phyloP scores from a whole-genome alignment of 2,329 filamentous ascomycete genomes.

The Aureobasidium melanogenum region DNA sequence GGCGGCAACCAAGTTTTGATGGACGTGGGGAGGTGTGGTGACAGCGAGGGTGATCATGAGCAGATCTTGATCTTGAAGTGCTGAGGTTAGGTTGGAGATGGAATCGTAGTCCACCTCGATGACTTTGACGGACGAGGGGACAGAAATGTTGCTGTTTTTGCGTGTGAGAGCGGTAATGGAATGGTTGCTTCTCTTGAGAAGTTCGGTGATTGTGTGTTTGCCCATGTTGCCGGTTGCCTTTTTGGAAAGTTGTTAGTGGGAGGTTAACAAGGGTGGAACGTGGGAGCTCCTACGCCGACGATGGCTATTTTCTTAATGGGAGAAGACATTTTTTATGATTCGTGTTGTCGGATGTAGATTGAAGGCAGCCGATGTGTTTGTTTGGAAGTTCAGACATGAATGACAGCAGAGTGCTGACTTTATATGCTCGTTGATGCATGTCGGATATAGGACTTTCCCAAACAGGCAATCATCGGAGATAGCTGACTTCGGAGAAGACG shows the following conservation, averaged over 20 bases:
- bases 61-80: slow-evolving; percentile 24
- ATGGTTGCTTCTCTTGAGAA: slow-evolving; percentile 25
- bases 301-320: slow-evolving; percentile 30
- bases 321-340: neutral
- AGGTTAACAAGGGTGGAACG: neutral
- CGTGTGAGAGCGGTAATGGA: slow-evolving; percentile 33
- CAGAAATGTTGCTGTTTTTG: slow-evolving; percentile 31
- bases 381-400: no score
- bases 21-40: slow-evolving; percentile 17
- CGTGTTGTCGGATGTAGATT: no score
- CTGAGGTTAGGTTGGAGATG: slow-evolving; percentile 18
- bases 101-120: slow-evolving; percentile 21
- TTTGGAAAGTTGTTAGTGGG: neutral
- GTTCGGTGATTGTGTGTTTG: slow-evolving; percentile 23
- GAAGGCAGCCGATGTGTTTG: no score
- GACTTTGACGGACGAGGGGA: slow-evolving; percentile 17
- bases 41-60: slow-evolving; percentile 27
- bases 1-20: slow-evolving; percentile 23
- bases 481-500: neutral
- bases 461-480: neutral
- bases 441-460: neutral
- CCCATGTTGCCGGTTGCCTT: slow-evolving; percentile 25
- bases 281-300: slow-evolving; percentile 25
- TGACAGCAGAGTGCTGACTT: no score
- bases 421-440: neutral